Evolutionary conservation across 2,329 filamentous ascomycete genomes (phyloP), one percentile per base, ranked within the genome.

Genomic region (Penicillium sp.): DNA sequence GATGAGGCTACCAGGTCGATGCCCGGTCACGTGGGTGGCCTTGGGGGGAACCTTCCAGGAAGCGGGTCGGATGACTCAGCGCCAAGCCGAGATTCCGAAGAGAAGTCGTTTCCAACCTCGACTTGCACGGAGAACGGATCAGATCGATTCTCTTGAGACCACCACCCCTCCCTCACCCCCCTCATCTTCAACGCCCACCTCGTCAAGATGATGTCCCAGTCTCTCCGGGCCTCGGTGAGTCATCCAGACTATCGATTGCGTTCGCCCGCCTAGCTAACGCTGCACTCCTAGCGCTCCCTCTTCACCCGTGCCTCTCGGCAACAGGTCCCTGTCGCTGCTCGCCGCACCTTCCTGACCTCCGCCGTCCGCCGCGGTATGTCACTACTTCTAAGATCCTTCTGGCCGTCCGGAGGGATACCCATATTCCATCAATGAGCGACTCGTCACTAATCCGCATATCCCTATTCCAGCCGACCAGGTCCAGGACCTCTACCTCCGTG

Each of bases 401-500:
- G 19, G n/a, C 27, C 41, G n/a, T 55, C 33, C 40, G 31, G 10
- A 4, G 1, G 18, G 35, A 36, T 18, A 24, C 6, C 16, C 13
- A 19, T 36, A 31, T 44, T 39, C 31, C 19, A 77, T 72, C 80
- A 44, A 46, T 49, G 39, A 52, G 49, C 50, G 51, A 52, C 55
- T 57, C 36, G 40, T 64, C 58, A 57, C 66, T 69, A 64, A 73
- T 63, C 56, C 47, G 60, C 53, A 54, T 59, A 58, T 43, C 51
- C 50, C 49, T 59, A n/a, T 54, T 66, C 39, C 75, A 98, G 95
- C 91, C 87, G 95, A 99, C 80, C 87, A 96, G 73, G 91, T 99
- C 72, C 95, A 98, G 82, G 94, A 98, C 78, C 87, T 99, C 75
- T 99, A 99, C 85, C 88, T 99, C 71, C 90, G 89, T 79, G 93